A percentile compares a stretch with the other conserved stretches of the same genome.
phyloP scores from a whole-genome alignment of 2,329 filamentous ascomycete genomes.

The Periconia macrospinosa region DNA sequence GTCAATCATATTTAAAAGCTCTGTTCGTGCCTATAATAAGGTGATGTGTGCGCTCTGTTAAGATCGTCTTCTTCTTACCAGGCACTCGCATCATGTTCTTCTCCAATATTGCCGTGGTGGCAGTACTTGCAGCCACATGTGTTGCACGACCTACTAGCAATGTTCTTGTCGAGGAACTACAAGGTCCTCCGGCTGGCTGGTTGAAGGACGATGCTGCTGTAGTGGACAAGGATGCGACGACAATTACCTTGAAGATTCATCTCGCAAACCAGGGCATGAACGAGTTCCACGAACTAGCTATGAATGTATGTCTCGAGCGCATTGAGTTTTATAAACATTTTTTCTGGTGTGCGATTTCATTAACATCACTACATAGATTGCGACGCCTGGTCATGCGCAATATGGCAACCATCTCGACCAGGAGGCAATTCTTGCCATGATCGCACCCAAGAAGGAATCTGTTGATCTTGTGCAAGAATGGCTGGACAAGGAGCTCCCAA shows the following conservation, averaged over 20 bases:
- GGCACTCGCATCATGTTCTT: constrained; percentile 5
- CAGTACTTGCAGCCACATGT: constrained; percentile 4
- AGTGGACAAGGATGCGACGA: constrained; percentile 16
- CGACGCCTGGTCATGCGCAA: constrained; percentile 55
- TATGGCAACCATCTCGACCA: constrained; percentile 59
- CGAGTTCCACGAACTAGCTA: constrained; percentile 20
- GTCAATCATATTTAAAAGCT: neutral
- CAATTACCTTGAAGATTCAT: constrained; percentile 20
- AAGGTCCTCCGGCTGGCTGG: constrained; percentile 15
- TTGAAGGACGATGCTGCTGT: constrained; percentile 12
- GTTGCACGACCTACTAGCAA: constrained; percentile 17
- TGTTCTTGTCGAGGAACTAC: constrained; percentile 17
- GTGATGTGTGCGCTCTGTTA: no score
- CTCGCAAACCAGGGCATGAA: constrained; percentile 22
- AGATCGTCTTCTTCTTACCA: no score
- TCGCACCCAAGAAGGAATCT: constrained; percentile 57
- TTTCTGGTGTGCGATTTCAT: neutral
- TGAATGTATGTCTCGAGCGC: constrained; percentile 14
- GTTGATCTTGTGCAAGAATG: constrained; percentile 57
- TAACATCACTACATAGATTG: constrained; percentile 36
- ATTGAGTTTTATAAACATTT: no score
- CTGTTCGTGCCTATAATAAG: no score
- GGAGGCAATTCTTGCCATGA: constrained; percentile 55
- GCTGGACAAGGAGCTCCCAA: constrained; percentile 57
- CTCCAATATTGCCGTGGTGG: constrained; percentile 2